Evolutionary conservation across 805 yeast species (phyloP), one percentile per base, ranked within the genome.

Genomic region (Saccharomycodes ludwigii): DNA sequence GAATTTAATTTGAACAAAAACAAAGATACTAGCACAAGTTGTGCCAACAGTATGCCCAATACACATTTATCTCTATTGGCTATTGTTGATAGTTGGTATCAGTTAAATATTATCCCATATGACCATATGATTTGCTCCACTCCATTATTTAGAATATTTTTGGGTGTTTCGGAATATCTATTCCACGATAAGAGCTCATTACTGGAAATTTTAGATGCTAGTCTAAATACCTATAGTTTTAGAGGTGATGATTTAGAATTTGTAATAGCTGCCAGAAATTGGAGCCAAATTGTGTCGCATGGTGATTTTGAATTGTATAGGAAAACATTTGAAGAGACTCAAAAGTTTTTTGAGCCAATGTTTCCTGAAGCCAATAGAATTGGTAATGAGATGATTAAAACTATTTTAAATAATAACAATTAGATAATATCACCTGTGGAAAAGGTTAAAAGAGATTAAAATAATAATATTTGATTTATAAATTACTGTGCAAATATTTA

Each of bases 111-210:
- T 25, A 77, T 80, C 21, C 98, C 98, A 4, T 88, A 91, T 49
- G 95, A 88, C 52, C 98, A 91, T 56, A 86, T 88, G 58, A 86
- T 88, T 37, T 88, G 97, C 50, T 82, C 95, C 1, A 91, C 98
- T 0, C 98, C 98, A 9, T 51, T 80, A 19, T 91, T 88, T 51
- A 68, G 97, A 50, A 84, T 91, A 24, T 84, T 91, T 56, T 64
- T 91, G 24, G 97, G 97, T 27, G 96, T 91, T 16, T 73, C 94
- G 0, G 96, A 91, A 51, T 88, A 84, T 52, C 59, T 91, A 20
- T 91, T 88, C 52, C 74, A 94, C 47, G 72, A 85, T 0, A 88
- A 91, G 0, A 80, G 77, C 1, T 55, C 88, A 22, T 58, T 91
- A n/a, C 95, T 85, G 27, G 74, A 73, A 37, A 78, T 91, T 35